Base-by-base conservation (phyloP, 2,329 filamentous ascomycete species). In the Penicillium sp. region DNA sequence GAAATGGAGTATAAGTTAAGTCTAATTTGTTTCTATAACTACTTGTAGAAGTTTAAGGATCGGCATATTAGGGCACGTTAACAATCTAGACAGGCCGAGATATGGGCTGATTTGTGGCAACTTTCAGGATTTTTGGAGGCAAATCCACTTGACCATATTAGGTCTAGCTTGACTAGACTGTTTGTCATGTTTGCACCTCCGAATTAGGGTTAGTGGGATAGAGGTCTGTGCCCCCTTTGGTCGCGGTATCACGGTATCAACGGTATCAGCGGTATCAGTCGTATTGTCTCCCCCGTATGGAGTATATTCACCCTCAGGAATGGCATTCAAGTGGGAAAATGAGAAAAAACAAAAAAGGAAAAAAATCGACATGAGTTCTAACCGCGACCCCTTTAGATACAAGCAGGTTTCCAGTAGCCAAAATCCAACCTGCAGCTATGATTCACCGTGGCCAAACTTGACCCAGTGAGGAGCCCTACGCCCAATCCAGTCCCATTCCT, bases 401-500 rank as follows among this genome's bases (percentile, higher is more conserved):
- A 36, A 51, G 19, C 19, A 40, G 19, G 19, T 33, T 53, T 53
- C 17, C 28, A 52, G 25, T 47, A 49, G 44, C 25, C 43, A 45
- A 48, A 35, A 53, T 35, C 11, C 50, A 17, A 47, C 36, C 50
- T 53, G 50, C 52, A 44, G 51, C 51, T 54, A 56, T 56, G 53
- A 56, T 53, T 55, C 53, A 53, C 53, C 43, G 53, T 56, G 53
- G 53, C 53, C 53, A 54, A 49, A 49, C 30, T 26, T 49, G 51
- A 51, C 53, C 53, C 53, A 55, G 53, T 55, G 53, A 56, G 53
- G 53, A 56, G 42, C 53, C 53, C 19, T 45, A 46, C 51, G 30
- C 42, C 53, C 53, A 56, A 52, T 53, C 46, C 40, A 48, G 55
- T 53, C 37, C 45, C 55, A 60, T 59, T 55, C 51, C 46, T 63